Conservation (phyloP, 1,284 basidiomycete genomes). For the Ceratobasidium sp. region DNA sequence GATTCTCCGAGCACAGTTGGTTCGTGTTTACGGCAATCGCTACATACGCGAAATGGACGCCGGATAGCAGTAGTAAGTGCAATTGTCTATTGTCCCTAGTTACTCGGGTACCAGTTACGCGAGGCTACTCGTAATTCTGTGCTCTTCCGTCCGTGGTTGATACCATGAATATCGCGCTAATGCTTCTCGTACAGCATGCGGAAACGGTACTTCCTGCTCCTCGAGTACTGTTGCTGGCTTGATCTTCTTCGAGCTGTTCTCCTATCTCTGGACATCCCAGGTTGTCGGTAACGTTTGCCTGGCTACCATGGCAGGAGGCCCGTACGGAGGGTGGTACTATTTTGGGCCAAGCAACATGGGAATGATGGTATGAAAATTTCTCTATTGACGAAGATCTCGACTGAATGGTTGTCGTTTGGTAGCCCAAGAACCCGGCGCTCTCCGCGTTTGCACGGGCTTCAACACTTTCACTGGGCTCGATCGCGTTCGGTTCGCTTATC, state of each 20-base stretch:
- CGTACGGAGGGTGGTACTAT: constrained; percentile 74
- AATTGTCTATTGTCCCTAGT: constrained; percentile 1
- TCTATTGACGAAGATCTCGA: background rate
- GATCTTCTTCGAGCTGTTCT: constrained; percentile 79
- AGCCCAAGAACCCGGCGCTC: constrained; percentile 75
- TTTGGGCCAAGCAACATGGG: constrained; percentile 69
- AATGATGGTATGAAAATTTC: constrained; percentile 58
- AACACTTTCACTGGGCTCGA: constrained; percentile 85
- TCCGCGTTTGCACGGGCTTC: constrained; percentile 81
- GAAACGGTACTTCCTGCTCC: constrained; percentile 57
- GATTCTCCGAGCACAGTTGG: constrained; percentile 56
- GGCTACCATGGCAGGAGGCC: constrained; percentile 79
- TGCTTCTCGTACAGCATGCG: constrained; percentile 49
- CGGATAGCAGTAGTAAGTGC: constrained; percentile 67
- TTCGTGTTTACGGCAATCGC: constrained; percentile 73
- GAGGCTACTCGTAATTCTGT: constrained; percentile 2
- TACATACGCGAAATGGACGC: constrained; percentile 80
- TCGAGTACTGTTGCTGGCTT: constrained; percentile 68
- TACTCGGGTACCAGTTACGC: no score
- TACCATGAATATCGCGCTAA: background rate
- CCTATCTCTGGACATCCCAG: constrained; percentile 84
- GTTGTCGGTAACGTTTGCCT: constrained; percentile 82
- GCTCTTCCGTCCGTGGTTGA: background rate
- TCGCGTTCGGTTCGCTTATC: constrained; percentile 89
- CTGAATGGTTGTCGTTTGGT: constrained; percentile 42